These are phyloP conservation scores for Spathaspora sp. DNA, from an alignment of 1,139 yeast species.

Conservation along the genomic window DNA sequence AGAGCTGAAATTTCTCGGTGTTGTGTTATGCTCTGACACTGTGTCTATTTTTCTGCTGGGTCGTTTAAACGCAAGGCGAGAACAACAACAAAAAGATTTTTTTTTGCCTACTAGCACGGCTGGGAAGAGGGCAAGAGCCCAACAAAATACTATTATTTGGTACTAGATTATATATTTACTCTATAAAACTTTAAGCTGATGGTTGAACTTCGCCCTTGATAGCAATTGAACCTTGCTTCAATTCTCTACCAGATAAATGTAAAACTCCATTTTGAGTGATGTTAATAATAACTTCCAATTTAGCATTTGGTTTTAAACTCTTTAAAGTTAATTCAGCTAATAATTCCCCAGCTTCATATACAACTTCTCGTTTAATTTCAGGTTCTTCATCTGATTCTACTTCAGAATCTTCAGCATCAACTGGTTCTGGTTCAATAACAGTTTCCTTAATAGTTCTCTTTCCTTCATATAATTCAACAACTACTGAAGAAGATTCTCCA, in stretches of 20 bases:
- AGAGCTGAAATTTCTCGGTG: not conserved
- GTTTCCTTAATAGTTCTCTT: conserved; percentile 77
- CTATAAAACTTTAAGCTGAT: not conserved
- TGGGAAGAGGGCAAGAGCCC: no score
- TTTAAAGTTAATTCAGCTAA: conserved; percentile 79
- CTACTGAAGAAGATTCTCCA: conserved; percentile 59
- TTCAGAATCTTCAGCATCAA: conserved; percentile 29
- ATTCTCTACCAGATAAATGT: conserved; percentile 81
- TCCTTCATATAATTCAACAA: conserved; percentile 82
- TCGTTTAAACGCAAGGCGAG: no score
- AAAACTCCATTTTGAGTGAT: conserved; percentile 82
- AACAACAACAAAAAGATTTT: not conserved
- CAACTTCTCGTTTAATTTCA: conserved; percentile 70
- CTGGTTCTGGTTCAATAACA: conserved; percentile 64
- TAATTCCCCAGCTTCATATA: conserved; percentile 69
- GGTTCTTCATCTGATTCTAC: conserved; percentile 57
- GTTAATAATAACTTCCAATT: conserved; percentile 78
- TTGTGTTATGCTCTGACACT: no score
- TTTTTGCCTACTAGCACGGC: no score
- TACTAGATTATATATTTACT: not conserved
- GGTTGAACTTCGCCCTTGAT: conserved; percentile 47
- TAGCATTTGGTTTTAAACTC: conserved; percentile 65
- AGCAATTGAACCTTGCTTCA: conserved; percentile 62
- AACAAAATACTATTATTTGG: no score
- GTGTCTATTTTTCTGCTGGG: not conserved